Evolutionary conservation across 805 yeast species (phyloP).

Genomic region (Ogataea corticis): DNA sequence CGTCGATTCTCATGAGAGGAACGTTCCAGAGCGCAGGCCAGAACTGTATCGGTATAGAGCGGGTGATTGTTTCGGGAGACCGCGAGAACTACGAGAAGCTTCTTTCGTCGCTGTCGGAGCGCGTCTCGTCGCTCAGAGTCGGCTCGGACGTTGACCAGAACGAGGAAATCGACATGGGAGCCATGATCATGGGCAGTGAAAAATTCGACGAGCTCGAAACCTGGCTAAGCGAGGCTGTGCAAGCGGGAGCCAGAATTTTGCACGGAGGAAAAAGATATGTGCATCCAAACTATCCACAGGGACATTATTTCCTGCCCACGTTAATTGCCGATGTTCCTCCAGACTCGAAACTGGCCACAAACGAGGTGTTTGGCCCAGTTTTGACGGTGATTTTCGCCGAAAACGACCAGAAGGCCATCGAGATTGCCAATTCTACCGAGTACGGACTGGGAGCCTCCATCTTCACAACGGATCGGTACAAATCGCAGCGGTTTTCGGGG

Average conservation of each 20-base stretch:
- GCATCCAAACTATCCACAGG: constrained; percentile 95
- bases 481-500: constrained; percentile 63
- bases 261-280: constrained; percentile 77
- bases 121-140: constrained; percentile 64
- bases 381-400: constrained; percentile 75
- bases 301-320: constrained; percentile 92
- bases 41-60: constrained; percentile 95
- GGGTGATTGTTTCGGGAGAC: constrained; percentile 77
- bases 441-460: constrained; percentile 93
- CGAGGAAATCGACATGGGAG: constrained; percentile 94
- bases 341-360: constrained; percentile 75
- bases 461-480: constrained; percentile 64
- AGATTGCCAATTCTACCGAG: constrained; percentile 77
- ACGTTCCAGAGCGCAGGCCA: constrained; percentile 97
- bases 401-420: constrained; percentile 64
- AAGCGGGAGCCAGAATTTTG: constrained; percentile 75
- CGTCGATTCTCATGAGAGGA: constrained; percentile 89
- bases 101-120: constrained; percentile 52
- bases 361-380: constrained; percentile 95
- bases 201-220: constrained; percentile 69
- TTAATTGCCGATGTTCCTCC: constrained; percentile 78
- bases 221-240: constrained; percentile 71
- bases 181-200: constrained; percentile 74
- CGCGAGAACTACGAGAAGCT: constrained; percentile 61
- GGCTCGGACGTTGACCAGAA: constrained; percentile 93